A percentile compares a stretch with the other conserved stretches of the same genome.
phyloP scores from a whole-genome alignment of 768 basidiomycete species.

The Suillus alpinus region DNA sequence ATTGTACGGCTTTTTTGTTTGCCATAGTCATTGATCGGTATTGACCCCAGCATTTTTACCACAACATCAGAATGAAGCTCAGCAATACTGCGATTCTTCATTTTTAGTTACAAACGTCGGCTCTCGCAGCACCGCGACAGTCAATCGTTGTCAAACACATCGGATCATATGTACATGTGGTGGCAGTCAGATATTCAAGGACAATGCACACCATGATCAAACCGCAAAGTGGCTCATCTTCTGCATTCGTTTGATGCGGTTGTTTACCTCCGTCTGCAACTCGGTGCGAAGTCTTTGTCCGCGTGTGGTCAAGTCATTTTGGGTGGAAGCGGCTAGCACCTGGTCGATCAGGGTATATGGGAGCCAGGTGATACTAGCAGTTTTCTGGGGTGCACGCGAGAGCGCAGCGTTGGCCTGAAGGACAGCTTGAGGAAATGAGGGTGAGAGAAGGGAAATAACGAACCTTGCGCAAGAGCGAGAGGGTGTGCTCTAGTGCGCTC shows the following conservation, averaged over 20 bases:
- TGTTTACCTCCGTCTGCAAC: constrained; percentile 58
- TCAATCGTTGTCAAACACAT: background rate
- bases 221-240: constrained; percentile 46
- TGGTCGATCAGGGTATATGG: constrained; percentile 85
- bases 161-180: constrained; percentile 2
- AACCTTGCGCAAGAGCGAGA: constrained; percentile 74
- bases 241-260: constrained; percentile 66
- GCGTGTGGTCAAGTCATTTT: constrained; percentile 46
- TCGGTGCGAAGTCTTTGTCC: constrained; percentile 41
- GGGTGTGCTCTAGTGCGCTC: constrained; percentile 70
- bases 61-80: background rate
- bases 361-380: constrained; percentile 68
- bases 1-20: background rate
- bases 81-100: background rate
- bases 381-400: constrained; percentile 49
- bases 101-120: background rate
- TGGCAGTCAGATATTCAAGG: background rate
- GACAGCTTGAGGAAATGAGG: constrained; percentile 7
- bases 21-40: background rate
- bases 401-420: constrained; percentile 53
- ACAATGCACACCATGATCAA: background rate
- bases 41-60: background rate
- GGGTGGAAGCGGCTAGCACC: constrained; percentile 63
- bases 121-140: background rate
- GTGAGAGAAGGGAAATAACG: constrained; percentile 21